Conservation (phyloP, 768 basidiomycete genomes). For the Hydnum rufescens region DNA sequence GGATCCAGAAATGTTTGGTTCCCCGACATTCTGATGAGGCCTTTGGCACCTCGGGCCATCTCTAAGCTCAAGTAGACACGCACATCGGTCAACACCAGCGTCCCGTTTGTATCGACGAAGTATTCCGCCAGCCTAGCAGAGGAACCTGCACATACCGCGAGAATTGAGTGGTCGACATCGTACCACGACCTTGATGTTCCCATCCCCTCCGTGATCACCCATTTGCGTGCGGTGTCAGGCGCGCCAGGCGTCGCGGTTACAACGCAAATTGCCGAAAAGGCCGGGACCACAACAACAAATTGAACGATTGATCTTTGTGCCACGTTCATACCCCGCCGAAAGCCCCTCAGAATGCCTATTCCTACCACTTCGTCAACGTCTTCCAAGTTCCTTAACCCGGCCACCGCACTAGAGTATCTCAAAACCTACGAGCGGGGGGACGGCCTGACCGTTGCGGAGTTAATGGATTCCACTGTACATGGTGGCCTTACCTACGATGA, state of each 20-base stretch:
- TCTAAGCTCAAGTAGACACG: too few relatives aligned
- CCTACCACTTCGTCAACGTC: constrained; percentile 5
- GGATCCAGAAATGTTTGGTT: constrained; percentile 87
- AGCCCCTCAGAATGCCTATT: too few relatives aligned
- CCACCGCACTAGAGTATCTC: constrained; percentile 58
- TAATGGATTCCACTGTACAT: constrained; percentile 71
- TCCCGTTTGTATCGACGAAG: not conserved
- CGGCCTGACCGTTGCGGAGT: constrained; percentile 66
- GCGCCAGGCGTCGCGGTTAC: too few relatives aligned
- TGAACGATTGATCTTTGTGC: too few relatives aligned
- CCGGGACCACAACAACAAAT: too few relatives aligned
- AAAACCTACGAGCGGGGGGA: constrained; percentile 47
- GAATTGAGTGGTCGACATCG: constrained; percentile 94
- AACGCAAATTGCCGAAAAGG: too few relatives aligned
- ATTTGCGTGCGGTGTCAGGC: not conserved
- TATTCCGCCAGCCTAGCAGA: not conserved
- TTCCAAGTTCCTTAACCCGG: constrained; percentile 35
- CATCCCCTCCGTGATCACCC: constrained; percentile 9
- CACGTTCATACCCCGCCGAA: too few relatives aligned
- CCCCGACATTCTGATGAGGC: constrained; percentile 85
- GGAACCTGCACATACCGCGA: constrained; percentile 48
- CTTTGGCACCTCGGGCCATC: constrained; percentile 80
- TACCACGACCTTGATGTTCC: constrained; percentile 36
- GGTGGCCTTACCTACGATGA: constrained; percentile 98
- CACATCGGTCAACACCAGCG: not conserved